Percentiles rank a stretch among this genome's conserved stretches.
Conservation (phyloP, 2,329 filamentous ascomycete genomes). For the Diaporthe aspalathi region DNA sequence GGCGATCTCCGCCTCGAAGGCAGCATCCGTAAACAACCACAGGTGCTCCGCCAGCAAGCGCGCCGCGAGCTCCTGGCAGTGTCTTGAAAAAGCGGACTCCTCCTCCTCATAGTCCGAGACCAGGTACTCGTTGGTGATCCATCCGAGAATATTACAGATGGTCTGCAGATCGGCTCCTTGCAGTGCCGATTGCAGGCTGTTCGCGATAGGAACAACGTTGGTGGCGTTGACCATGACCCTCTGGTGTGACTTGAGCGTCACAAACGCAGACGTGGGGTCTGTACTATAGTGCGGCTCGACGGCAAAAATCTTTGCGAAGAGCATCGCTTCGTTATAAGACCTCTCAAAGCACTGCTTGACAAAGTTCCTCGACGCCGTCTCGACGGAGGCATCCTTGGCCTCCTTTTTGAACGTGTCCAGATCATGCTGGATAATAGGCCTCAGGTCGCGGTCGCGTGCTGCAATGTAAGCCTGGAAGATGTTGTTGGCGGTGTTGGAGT, state of each 20-base stretch:
- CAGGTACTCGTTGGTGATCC: constrained; percentile 69
- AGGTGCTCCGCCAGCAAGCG: constrained; percentile 67
- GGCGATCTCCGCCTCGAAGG: constrained; percentile 66
- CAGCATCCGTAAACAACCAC: constrained; percentile 66
- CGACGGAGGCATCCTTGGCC: constrained; percentile 59
- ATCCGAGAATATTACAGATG: constrained; percentile 67
- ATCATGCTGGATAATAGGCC: constrained; percentile 64
- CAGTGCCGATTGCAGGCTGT: constrained; percentile 61
- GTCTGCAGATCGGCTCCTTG: constrained; percentile 60
- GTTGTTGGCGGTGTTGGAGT: constrained; percentile 64
- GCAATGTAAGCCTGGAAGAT: constrained; percentile 66
- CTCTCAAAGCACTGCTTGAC: constrained; percentile 71
- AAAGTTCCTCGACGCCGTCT: constrained; percentile 67
- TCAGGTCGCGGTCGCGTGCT: constrained; percentile 65
- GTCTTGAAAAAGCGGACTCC: constrained; percentile 61
- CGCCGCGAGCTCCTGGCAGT: constrained; percentile 67
- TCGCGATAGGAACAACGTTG: constrained; percentile 65
- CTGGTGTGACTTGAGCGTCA: constrained; percentile 60
- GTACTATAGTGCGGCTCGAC: constrained; percentile 65
- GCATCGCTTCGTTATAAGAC: constrained; percentile 63
- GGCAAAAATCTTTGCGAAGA: constrained; percentile 67
- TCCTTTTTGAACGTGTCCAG: constrained; percentile 66
- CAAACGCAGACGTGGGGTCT: constrained; percentile 62
- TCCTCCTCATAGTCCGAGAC: constrained; percentile 68
- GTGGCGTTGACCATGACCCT: constrained; percentile 64